Percentiles rank a stretch among this genome's conserved stretches.
phyloP scores from a whole-genome alignment of 768 basidiomycete species.

The Suillus ampliporus region DNA sequence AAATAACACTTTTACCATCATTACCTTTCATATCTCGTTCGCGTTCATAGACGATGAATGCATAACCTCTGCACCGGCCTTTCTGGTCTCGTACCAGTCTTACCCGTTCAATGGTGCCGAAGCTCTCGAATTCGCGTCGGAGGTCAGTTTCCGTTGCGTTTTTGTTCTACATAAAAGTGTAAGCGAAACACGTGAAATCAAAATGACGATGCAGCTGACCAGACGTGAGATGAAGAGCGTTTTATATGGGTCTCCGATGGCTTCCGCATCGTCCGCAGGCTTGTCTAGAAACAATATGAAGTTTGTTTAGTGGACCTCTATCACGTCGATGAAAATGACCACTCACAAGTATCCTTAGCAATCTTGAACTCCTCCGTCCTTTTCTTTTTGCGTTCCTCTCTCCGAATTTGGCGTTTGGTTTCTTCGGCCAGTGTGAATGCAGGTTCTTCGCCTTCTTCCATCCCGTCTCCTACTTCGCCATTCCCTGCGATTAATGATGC shows the following conservation, averaged over 20 bases:
- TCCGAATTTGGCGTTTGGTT: slow-evolving; percentile 73
- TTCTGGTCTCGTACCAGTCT: slow-evolving; percentile 93
- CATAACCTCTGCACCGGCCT: slow-evolving; percentile 87
- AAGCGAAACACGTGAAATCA: slow-evolving; percentile 13
- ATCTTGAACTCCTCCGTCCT: slow-evolving; percentile 75
- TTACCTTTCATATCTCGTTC: slow-evolving; percentile 99
- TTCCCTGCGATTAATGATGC: slow-evolving; percentile 64
- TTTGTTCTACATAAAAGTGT: slow-evolving; percentile 70
- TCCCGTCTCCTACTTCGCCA: slow-evolving; percentile 52
- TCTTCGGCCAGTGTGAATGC: slow-evolving; percentile 85
- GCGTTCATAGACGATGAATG: slow-evolving; percentile 96
- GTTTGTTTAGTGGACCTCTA: slow-evolving; percentile 15
- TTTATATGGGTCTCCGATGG: slow-evolving; percentile 96
- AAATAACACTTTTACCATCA: slow-evolving; percentile 10
- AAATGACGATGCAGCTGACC: slow-evolving; percentile 47
- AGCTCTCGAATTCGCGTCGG: slow-evolving; percentile 93
- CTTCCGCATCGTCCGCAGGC: slow-evolving; percentile 89
- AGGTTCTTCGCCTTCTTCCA: slow-evolving; percentile 88
- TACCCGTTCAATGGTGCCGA: slow-evolving; percentile 93
- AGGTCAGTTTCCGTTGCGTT: slow-evolving; percentile 90
- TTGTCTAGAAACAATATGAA: slow-evolving; percentile 64
- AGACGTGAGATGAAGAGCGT: slow-evolving; percentile 95
- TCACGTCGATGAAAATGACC: slow-evolving; percentile 1
- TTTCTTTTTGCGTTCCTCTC: slow-evolving; percentile 81
- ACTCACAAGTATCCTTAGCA: slow-evolving; percentile 87